Evolutionary conservation across 768 basidiomycete genomes (phyloP), one percentile per base, ranked within the genome.

Genomic region (Lepiota subincarnata): DNA sequence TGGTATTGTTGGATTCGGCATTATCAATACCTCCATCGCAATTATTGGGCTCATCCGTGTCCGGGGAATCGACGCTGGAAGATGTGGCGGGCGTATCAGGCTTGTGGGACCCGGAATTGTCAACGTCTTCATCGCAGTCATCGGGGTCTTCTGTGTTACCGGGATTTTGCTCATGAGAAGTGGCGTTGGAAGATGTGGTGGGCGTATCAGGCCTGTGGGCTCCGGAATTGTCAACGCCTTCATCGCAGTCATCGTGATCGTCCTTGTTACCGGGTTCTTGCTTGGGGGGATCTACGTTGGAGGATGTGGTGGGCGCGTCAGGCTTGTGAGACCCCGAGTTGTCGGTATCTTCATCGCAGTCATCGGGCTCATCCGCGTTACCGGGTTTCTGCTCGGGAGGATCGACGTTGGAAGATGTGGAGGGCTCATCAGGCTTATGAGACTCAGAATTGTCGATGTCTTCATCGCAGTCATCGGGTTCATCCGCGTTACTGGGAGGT

Each of bases 391-490:
- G 31, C 10, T 31, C 31, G 1, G 31, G 31, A 7, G 18, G 39
- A 4, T 16, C 44, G 38, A 64, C 57, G 28, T 68, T 67, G 10
- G 66, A 63, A 19, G 43, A 48, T 40, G 62, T 46, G 18, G 16
- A 51, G 46, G 37, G 31, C 4, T 28, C 26, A 4, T 4, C 7
- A 7, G 26, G 3, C 3, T 3, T 6, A 36, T 35, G 35, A 7
- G 50, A 22, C 24, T 42, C 20, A n/a, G 43, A 39, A 24, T 7
- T 7, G 26, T 7, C 26, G 7, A n/a, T 24, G 11, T 10, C 14
- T 26, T 20, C 28, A 13, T 45, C 37, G 19, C 16, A 41, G 16
- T 40, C 16, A 19, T 13, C 26, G 24, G 41, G 24, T 24, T 5
- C 24, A 2, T 24, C 24, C 24, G 5, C 24, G 24, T 5, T 12